A percentile compares a stretch with the other conserved stretches of the same genome.
These are phyloP conservation scores for Helotiales sp. DNA, from an alignment of 2,329 filamentous ascomycete species.

Conservation along the genomic window DNA sequence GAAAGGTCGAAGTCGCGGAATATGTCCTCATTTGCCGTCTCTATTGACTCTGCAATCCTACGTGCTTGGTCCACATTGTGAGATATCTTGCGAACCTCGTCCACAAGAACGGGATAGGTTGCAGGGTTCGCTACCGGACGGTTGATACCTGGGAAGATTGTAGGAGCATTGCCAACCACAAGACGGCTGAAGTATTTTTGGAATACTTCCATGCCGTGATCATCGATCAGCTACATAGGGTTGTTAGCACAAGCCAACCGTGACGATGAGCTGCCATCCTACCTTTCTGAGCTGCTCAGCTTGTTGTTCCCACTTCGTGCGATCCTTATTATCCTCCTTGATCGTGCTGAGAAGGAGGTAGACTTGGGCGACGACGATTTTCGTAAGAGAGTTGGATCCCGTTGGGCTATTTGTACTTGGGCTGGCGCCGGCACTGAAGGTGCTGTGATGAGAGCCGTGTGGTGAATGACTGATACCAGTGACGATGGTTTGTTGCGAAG, in stretches of 20 bases:
- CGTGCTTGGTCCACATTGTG: slow-evolving; percentile 80
- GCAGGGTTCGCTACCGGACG: slow-evolving; percentile 76
- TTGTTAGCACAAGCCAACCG: slow-evolving; percentile 16
- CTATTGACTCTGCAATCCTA: slow-evolving; percentile 92
- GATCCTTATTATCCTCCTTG: slow-evolving; percentile 85
- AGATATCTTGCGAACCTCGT: slow-evolving; percentile 85
- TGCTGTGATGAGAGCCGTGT: slow-evolving; percentile 53
- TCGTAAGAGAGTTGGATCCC: slow-evolving; percentile 71
- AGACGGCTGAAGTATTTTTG: slow-evolving; percentile 94
- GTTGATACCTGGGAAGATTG: slow-evolving; percentile 84
- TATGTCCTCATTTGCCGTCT: slow-evolving; percentile 87
- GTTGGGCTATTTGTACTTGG: slow-evolving; percentile 48
- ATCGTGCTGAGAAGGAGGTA: slow-evolving; percentile 93
- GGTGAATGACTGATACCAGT: slow-evolving; percentile 45
- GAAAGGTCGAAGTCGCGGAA: slow-evolving; percentile 97
- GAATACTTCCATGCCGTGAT: slow-evolving; percentile 99
- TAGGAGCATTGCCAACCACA: slow-evolving; percentile 85
- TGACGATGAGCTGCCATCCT: slow-evolving; percentile 41
- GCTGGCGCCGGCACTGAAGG: slow-evolving; percentile 44
- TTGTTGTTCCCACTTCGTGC: slow-evolving; percentile 90
- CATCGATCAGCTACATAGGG: slow-evolving; percentile 78
- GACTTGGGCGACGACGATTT: slow-evolving; percentile 94
- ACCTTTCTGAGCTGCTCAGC: slow-evolving; percentile 92
- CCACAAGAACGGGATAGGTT: slow-evolving; percentile 81
- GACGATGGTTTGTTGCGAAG: slow-evolving; percentile 45